Evolutionary conservation across 1,139 yeast genomes (phyloP), one percentile per base, ranked within the genome.

Genomic region (Zygosaccharomyces pseudobailii): DNA sequence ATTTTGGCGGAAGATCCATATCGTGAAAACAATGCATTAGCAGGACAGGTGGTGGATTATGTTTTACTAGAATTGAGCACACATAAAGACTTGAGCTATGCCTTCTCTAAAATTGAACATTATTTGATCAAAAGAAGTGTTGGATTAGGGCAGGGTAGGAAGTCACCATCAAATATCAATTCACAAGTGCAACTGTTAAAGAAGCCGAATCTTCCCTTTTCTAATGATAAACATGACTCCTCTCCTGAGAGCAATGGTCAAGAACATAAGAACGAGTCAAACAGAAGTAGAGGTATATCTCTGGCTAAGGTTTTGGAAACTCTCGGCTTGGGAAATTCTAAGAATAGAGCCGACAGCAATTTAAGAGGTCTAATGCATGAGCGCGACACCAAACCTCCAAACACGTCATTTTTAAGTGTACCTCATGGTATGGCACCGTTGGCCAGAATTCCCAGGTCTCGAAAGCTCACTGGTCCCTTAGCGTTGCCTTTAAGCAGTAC

Each of bases 1-100:
- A 81, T 88, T 42, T 70, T 89, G 36, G 78, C 95, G 1, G 94
- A 86, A 56, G 99, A 92, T 66, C 97, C 98, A 0, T 94, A 85
- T 64, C 71, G 78, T 36, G 96, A 89, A 65, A 90, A 90, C 7
- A 82, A 79, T 48, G 78, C 79, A 47, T 73, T 80, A 53, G 94
- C 97, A 0, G 84, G 82, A 49, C 80, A 76, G 22, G 78, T 88
- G 30, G 84, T 90, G 25, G 96, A 90, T 65, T 80, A 75, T 50
- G 82, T 90, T 21, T 72, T 88, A 70, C 67, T 79, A 36, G 78
- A 79, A 48, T 70, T 92, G 46, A 79, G 80, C 54, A 80, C 79
- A 44, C 80, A 87, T 59, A 68, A 80, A 10, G 86, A 85, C 42
- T 68, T 92, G 34, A 80, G 83, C 2, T 80, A 76, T 4, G 68